These are phyloP conservation scores for Phytophthora idaei DNA, from an alignment of 352 stramenopile genomes.

Conservation along the genomic window DNA sequence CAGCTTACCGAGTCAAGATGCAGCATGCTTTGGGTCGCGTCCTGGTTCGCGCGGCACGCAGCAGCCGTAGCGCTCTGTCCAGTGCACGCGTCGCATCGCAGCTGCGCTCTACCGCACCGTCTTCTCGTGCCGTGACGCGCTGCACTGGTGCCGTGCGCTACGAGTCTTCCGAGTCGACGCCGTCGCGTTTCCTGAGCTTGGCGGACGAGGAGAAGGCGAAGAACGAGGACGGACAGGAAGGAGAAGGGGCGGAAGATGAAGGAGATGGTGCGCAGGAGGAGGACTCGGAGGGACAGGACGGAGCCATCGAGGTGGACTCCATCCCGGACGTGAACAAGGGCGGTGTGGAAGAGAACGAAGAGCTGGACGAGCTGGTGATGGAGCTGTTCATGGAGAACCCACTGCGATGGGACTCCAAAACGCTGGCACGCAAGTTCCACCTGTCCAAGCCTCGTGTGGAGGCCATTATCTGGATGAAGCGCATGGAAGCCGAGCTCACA, in stretches of 20 bases:
- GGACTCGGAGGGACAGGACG: constrained; percentile 59
- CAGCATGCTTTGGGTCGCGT: constrained; percentile 27
- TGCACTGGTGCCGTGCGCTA: constrained; percentile 26
- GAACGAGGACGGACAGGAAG: constrained; percentile 35
- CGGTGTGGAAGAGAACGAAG: constrained; percentile 71
- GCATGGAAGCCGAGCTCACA: constrained; percentile 61
- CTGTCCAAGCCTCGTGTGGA: constrained; percentile 79
- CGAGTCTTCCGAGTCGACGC: constrained; percentile 29
- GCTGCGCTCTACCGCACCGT: constrained; percentile 7
- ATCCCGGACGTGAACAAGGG: constrained; percentile 74
- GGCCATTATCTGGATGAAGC: constrained; percentile 82
- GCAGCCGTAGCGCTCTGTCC: constrained; percentile 14
- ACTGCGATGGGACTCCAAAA: constrained; percentile 82
- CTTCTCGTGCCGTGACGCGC: constrained; percentile 1
- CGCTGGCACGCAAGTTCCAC: constrained; percentile 81
- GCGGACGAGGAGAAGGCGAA: constrained; percentile 64
- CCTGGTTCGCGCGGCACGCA: constrained; percentile 23
- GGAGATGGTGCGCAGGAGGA: constrained; percentile 26
- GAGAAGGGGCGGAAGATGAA: constrained; percentile 28
- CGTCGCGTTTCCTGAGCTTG: constrained; percentile 80
- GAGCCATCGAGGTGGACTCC: constrained; percentile 66
- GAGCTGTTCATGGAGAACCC: constrained; percentile 88
- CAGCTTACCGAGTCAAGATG: constrained; percentile 26
- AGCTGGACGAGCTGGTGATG: constrained; percentile 78
- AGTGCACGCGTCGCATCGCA: constrained; percentile 5